Conservation (phyloP, 2,329 filamentous ascomycete species). For the Bimuria novae-zelandiae region DNA sequence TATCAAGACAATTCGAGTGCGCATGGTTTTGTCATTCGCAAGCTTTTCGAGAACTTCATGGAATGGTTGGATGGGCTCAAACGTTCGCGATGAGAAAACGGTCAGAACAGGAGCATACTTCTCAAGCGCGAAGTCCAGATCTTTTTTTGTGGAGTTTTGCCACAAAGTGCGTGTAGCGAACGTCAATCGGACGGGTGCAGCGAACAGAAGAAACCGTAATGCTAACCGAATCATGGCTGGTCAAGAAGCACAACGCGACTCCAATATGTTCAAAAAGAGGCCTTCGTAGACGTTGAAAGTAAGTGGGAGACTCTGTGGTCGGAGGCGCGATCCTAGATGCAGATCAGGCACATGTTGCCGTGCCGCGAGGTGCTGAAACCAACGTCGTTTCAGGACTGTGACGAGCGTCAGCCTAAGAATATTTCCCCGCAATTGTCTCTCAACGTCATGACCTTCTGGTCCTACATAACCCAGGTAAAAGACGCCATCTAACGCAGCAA, state of each 20-base stretch:
- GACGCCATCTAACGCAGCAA: neutral
- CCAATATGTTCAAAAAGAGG: too few species aligned
- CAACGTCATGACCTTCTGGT: too few species aligned
- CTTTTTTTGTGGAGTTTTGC: slow-evolving; percentile 6
- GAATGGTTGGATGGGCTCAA: slow-evolving; percentile 16
- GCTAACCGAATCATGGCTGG: neutral
- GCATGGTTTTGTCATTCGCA: slow-evolving; percentile 4
- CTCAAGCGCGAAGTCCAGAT: slow-evolving; percentile 12
- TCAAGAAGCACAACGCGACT: too few species aligned
- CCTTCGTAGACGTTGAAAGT: too few species aligned
- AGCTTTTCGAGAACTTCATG: slow-evolving; percentile 13
- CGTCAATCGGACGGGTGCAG: neutral
- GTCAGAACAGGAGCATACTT: slow-evolving; percentile 14
- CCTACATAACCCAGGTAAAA: too few species aligned
- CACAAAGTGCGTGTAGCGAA: neutral
- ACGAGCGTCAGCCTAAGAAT: slow-evolving; percentile 5
- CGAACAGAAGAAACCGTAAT: neutral
- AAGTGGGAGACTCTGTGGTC: too few species aligned
- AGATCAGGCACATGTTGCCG: slow-evolving; percentile 21
- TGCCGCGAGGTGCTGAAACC: slow-evolving; percentile 16
- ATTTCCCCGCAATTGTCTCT: too few species aligned
- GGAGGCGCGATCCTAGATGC: slow-evolving; percentile 3
- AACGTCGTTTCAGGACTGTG: slow-evolving; percentile 20
- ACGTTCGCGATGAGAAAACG: slow-evolving; percentile 22
- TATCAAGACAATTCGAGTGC: slow-evolving; percentile 19